Conservation (phyloP, 164 flowering plant species). For the Chloranthus sessilifolius region DNA sequence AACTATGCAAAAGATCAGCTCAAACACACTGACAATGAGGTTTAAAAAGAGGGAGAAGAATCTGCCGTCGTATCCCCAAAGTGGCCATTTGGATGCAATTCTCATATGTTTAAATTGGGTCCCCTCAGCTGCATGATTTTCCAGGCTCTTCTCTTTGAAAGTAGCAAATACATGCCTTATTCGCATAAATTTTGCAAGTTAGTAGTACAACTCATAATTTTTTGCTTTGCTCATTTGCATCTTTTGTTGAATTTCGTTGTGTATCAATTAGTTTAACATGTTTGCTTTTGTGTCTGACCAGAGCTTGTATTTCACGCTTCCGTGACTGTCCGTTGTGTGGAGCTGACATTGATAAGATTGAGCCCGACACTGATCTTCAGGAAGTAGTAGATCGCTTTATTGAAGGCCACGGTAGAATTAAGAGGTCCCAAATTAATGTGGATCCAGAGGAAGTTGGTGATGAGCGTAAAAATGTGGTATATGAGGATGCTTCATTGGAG, state of each 20-base stretch:
- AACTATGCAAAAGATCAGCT: constrained; percentile 20
- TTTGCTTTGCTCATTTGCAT: constrained; percentile 1
- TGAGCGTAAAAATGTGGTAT: constrained; percentile 49
- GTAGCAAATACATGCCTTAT: constrained; percentile 81
- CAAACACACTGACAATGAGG: constrained; percentile 22
- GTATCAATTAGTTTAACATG: too few species aligned
- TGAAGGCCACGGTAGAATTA: constrained; percentile 96
- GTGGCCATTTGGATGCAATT: constrained; percentile 90
- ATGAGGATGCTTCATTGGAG: constrained; percentile 91
- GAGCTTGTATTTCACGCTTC: constrained; percentile 80
- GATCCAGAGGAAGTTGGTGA: constrained; percentile 28
- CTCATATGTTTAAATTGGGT: constrained; percentile 78
- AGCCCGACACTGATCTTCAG: constrained; percentile 71
- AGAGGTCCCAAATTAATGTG: constrained; percentile 43
- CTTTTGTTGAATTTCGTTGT: background rate
- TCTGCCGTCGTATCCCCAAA: constrained; percentile 41
- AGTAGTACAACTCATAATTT: constrained; percentile 11
- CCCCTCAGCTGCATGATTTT: constrained; percentile 92
- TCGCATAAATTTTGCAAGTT: constrained; percentile 93
- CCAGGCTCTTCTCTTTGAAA: constrained; percentile 84
- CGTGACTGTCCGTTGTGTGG: constrained; percentile 96
- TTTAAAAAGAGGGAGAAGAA: constrained; percentile 25
- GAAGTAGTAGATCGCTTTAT: constrained; percentile 78
- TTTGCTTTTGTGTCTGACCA: constrained; percentile 18
- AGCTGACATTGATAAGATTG: constrained; percentile 80